Percentiles rank a stretch among this genome's conserved stretches.
phyloP scores from a whole-genome alignment of 768 basidiomycete genomes.

The Boletus vermiculosoides region DNA sequence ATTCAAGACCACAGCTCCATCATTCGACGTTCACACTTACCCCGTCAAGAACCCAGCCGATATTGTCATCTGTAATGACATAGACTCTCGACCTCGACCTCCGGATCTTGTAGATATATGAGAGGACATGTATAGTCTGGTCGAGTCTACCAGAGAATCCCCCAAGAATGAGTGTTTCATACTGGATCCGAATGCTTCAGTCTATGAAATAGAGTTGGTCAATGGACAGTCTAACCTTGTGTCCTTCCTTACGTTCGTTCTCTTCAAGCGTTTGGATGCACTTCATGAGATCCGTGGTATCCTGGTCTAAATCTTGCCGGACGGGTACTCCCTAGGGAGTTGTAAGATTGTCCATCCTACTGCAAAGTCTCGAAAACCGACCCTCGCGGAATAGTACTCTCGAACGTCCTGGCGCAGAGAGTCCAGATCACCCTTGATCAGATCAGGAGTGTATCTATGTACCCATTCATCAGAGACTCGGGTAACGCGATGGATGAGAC shows the following conservation, averaged over 20 bases:
- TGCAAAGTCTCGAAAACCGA: constrained; percentile 30
- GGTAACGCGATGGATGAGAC: neutral
- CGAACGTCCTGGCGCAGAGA: constrained; percentile 77
- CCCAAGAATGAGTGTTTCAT: constrained; percentile 77
- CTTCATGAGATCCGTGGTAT: constrained; percentile 97
- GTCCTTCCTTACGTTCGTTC: constrained; percentile 46
- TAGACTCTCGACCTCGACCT: constrained; percentile 57
- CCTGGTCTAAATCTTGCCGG: constrained; percentile 64
- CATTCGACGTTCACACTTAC: constrained; percentile 41
- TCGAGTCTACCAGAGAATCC: constrained; percentile 91
- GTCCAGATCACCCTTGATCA: constrained; percentile 94
- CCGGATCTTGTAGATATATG: constrained; percentile 79
- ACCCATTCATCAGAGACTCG: neutral
- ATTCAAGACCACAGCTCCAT: neutral
- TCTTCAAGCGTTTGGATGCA: constrained; percentile 66
- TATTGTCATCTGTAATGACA: constrained; percentile 85
- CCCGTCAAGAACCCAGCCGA: constrained; percentile 84
- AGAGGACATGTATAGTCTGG: constrained; percentile 89
- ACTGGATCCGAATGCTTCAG: constrained; percentile 35
- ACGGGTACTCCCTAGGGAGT: constrained; percentile 61
- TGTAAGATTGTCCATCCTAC: neutral
- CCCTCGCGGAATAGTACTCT: constrained; percentile 61
- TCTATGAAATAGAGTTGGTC: neutral
- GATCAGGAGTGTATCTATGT: constrained; percentile 69
- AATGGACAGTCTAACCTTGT: constrained; percentile 32